These are phyloP conservation scores for Penicillium griseofulvum DNA, from an alignment of 2,329 filamentous ascomycete species.

Conservation along the genomic window DNA sequence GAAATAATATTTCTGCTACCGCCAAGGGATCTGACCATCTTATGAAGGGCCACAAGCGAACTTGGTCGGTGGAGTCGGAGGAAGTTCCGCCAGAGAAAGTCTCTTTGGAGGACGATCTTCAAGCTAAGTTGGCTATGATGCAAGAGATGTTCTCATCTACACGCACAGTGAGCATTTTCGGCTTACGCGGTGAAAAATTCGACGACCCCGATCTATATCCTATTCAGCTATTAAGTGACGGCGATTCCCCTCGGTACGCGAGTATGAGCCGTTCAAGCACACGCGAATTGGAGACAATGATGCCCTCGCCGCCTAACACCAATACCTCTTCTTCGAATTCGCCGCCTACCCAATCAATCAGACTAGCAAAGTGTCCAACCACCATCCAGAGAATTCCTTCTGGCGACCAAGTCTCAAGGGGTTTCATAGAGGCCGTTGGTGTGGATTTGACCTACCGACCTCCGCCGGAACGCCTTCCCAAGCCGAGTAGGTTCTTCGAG, in stretches of 20 bases:
- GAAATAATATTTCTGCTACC: conserved; percentile 52
- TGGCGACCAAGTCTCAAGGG: conserved; percentile 53
- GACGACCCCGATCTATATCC: conserved; percentile 48
- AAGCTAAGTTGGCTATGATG: conserved; percentile 43
- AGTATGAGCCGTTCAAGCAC: conserved; percentile 27
- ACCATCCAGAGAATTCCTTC: conserved; percentile 30
- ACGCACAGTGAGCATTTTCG: conserved; percentile 42
- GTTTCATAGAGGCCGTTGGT: conserved; percentile 87
- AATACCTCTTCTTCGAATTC: conserved; percentile 41
- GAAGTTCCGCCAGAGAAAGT: conserved; percentile 45
- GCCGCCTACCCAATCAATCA: conserved; percentile 25
- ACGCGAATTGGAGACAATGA: conserved; percentile 34
- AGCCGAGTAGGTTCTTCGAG: conserved; percentile 54
- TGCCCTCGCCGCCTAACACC: conserved; percentile 42
- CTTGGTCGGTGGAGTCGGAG: conserved; percentile 87
- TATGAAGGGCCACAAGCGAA: conserved; percentile 92
- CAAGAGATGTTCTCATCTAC: conserved; percentile 50
- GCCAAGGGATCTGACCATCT: conserved; percentile 56
- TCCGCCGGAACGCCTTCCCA: conserved; percentile 67
- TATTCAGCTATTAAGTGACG: conserved; percentile 37
- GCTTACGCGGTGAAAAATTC: conserved; percentile 43
- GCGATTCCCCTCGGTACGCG: conserved; percentile 32
- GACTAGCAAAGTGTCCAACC: conserved; percentile 25
- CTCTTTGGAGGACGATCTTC: conserved; percentile 45
- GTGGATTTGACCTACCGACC: conserved; percentile 85